These are phyloP conservation scores for Candida gigantensis DNA, from an alignment of 1,139 yeast species.

Conservation along the genomic window DNA sequence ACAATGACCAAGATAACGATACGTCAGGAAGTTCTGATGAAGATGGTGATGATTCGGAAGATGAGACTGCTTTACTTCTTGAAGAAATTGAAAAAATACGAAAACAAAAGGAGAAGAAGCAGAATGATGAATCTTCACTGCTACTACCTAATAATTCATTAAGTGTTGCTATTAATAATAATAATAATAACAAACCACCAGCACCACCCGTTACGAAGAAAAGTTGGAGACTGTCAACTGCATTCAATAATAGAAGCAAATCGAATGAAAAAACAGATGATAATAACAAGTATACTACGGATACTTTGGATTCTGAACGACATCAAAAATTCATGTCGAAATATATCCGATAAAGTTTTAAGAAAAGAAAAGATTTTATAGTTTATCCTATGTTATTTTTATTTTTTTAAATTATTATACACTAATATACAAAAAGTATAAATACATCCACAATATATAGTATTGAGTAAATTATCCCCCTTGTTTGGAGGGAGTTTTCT, in stretches of 20 bases:
- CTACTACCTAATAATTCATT: no score
- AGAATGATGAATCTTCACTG: no score
- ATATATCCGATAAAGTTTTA: constrained; percentile 53
- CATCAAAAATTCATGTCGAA: constrained; percentile 72
- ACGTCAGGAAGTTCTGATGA: constrained; percentile 11
- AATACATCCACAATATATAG: no score
- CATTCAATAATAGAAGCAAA: constrained; percentile 38
- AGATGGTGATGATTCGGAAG: constrained; percentile 13
- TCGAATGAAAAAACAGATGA: constrained; percentile 16
- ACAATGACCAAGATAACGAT: no score
- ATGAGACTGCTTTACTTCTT: constrained; percentile 40
- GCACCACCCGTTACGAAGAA: no score
- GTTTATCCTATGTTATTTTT: no score
- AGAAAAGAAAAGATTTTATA: no score
- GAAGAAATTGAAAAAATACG: constrained; percentile 57
- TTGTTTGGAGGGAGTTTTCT: no score
- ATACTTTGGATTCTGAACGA: constrained; percentile 65
- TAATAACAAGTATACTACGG: constrained; percentile 52
- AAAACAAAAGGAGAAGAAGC: constrained; percentile 34
- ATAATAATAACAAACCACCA: no score
- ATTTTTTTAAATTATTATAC: constrained; percentile 1
- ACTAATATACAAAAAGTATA: constrained; percentile 6
- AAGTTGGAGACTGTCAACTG: constrained; percentile 59
- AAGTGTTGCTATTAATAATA: no score
- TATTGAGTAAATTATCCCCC: no score